Conservation (phyloP, 352 stramenopile genomes). For the Globisporangium nagaii region DNA sequence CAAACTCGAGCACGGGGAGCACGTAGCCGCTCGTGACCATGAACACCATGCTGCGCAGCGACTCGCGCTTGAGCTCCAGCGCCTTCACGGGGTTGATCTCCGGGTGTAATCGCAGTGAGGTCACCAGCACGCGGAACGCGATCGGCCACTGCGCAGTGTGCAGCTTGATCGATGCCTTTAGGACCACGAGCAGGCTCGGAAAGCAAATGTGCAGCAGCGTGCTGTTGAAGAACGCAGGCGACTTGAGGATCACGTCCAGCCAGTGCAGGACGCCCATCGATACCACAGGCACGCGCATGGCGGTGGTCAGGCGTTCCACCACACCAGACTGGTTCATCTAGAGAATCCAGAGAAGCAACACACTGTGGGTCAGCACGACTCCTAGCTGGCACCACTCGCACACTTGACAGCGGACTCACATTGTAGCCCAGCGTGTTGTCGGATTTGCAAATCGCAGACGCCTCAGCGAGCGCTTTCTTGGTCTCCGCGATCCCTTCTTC, state of each 20-base stretch:
- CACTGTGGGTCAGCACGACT: neutral
- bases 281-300: constrained; percentile 78
- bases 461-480: constrained; percentile 63
- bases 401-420: constrained; percentile 27
- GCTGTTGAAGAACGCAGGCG: constrained; percentile 73
- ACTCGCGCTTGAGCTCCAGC: constrained; percentile 79
- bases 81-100: constrained; percentile 85
- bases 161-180: constrained; percentile 73
- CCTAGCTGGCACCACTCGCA: neutral
- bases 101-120: constrained; percentile 59
- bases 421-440: constrained; percentile 86
- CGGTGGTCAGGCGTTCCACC: constrained; percentile 69
- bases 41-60: constrained; percentile 81
- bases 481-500: constrained; percentile 50
- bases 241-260: constrained; percentile 73
- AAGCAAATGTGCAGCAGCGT: constrained; percentile 85
- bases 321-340: constrained; percentile 86
- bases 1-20: constrained; percentile 77
- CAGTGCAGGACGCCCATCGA: constrained; percentile 84
- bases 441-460: constrained; percentile 75
- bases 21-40: constrained; percentile 87
- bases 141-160: constrained; percentile 82
- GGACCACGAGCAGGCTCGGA: constrained; percentile 65
- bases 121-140: constrained; percentile 75
- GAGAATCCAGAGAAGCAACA: neutral